phyloP scores from a whole-genome alignment of 1,284 basidiomycete species.

The Coniferiporia sulphurascens region DNA sequence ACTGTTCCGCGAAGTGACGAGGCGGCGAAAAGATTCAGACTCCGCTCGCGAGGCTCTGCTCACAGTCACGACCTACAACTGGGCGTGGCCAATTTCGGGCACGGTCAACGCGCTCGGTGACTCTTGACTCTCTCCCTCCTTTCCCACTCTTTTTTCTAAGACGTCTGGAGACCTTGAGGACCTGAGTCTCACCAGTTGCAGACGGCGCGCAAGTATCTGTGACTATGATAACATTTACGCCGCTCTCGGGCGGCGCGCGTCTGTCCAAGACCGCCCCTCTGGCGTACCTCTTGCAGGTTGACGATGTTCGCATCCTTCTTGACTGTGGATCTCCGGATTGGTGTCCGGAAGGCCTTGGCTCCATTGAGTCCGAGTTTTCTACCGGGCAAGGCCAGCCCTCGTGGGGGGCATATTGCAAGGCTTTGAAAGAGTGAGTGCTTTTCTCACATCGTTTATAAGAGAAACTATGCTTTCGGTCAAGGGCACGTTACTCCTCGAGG shows the following conservation, averaged over 20 bases:
- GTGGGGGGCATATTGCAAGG: conserved; percentile 61
- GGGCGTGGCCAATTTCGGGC: too few relatives aligned
- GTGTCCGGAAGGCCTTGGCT: conserved; percentile 54
- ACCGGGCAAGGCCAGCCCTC: conserved; percentile 29
- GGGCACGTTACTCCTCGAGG: not conserved
- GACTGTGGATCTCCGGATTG: conserved; percentile 93
- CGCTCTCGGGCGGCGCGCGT: conserved; percentile 77
- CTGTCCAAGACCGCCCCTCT: conserved; percentile 63
- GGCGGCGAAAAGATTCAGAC: conserved; percentile 14
- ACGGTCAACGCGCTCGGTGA: too few relatives aligned
- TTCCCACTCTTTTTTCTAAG: too few relatives aligned
- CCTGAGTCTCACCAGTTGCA: too few relatives aligned
- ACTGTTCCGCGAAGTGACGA: conserved; percentile 5
- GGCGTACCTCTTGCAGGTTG: conserved; percentile 88
- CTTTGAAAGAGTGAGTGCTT: conserved; percentile 56
- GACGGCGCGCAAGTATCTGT: not conserved
- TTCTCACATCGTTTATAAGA: not conserved
- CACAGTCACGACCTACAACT: not conserved
- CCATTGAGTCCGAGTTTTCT: conserved; percentile 31
- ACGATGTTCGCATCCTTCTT: conserved; percentile 89
- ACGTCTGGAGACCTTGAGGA: too few relatives aligned
- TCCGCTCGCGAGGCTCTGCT: conserved; percentile 8
- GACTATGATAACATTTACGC: conserved; percentile 91
- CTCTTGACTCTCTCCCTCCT: too few relatives aligned
- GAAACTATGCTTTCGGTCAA: not conserved